Evolutionary conservation across 306 rosid species (phyloP).

Genomic region (Psophocarpus tetragonolobus): DNA sequence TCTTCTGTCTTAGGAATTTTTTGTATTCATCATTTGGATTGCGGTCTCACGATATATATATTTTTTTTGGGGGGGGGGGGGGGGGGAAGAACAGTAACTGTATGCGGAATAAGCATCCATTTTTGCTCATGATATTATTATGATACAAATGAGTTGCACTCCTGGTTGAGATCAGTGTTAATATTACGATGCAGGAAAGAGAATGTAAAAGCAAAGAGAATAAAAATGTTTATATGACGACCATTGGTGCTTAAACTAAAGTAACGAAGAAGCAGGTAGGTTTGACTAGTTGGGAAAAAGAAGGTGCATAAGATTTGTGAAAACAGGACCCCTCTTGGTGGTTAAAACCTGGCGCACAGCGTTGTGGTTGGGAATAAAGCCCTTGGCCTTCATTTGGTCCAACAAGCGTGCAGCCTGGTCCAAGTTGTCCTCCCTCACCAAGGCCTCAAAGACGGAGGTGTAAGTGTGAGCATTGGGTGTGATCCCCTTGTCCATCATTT

Average conservation of each 20-base stretch:
- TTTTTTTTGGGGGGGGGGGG: slow-evolving; percentile 19
- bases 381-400: slow-evolving; percentile 51
- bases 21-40: not conserved
- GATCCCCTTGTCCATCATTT: slow-evolving; percentile 74
- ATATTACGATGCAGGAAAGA: too few relatives aligned
- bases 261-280: too few relatives aligned
- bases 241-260: too few relatives aligned
- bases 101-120: not conserved
- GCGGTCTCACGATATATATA: not conserved
- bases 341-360: slow-evolving; percentile 56
- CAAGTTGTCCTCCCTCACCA: slow-evolving; percentile 45
- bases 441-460: slow-evolving; percentile 57
- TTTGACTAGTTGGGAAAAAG: slow-evolving; percentile 51
- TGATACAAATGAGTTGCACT: not conserved
- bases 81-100: slow-evolving; percentile 27
- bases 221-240: too few relatives aligned
- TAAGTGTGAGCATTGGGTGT: slow-evolving; percentile 65
- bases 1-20: not conserved
- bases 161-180: not conserved
- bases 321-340: slow-evolving; percentile 49
- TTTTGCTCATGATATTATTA: not conserved
- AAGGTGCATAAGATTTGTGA: slow-evolving; percentile 54
- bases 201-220: not conserved
- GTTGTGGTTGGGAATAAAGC: slow-evolving; percentile 66
- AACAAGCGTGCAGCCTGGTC: slow-evolving; percentile 59